phyloP scores from a whole-genome alignment of 805 yeast genomes.

The Spathaspora boniae region DNA sequence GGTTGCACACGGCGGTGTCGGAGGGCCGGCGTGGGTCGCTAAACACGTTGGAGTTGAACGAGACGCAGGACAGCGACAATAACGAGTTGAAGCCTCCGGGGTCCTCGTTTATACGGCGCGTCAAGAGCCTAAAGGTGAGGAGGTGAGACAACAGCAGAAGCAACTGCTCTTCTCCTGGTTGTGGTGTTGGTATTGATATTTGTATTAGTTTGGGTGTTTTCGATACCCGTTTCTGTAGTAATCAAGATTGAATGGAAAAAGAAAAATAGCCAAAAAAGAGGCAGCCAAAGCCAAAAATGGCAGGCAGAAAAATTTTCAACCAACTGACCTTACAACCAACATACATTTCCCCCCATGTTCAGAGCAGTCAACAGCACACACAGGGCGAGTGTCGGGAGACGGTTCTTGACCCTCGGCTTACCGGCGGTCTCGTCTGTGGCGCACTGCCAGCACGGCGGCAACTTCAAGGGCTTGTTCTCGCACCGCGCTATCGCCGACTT shows the following conservation, averaged over 20 bases:
- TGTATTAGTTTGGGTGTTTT: no score
- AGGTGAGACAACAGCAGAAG: no score
- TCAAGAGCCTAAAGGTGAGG: conserved; percentile 79
- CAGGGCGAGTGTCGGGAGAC: neutral
- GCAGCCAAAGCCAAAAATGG: neutral
- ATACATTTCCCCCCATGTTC: no score
- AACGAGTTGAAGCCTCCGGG: conserved; percentile 23
- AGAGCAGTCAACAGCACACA: no score
- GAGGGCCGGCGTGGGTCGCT: conserved; percentile 14
- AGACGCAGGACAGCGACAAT: conserved; percentile 13
- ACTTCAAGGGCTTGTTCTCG: conserved; percentile 35
- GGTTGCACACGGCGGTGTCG: conserved; percentile 7
- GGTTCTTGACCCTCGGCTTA: conserved; percentile 25
- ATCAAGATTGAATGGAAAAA: no score
- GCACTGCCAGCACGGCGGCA: no score
- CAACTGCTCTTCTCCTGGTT: neutral
- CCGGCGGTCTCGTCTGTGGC: no score
- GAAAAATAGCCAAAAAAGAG: no score
- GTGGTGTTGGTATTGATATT: neutral
- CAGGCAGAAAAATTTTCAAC: neutral
- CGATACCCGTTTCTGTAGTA: no score
- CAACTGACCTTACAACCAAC: conserved; percentile 1
- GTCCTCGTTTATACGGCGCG: conserved; percentile 73
- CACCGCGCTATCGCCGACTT: conserved; percentile 29
- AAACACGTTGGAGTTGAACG: conserved; percentile 10